These are phyloP conservation scores for Cerioporus squamosus DNA, from an alignment of 1,284 basidiomycete genomes.

Conservation along the genomic window DNA sequence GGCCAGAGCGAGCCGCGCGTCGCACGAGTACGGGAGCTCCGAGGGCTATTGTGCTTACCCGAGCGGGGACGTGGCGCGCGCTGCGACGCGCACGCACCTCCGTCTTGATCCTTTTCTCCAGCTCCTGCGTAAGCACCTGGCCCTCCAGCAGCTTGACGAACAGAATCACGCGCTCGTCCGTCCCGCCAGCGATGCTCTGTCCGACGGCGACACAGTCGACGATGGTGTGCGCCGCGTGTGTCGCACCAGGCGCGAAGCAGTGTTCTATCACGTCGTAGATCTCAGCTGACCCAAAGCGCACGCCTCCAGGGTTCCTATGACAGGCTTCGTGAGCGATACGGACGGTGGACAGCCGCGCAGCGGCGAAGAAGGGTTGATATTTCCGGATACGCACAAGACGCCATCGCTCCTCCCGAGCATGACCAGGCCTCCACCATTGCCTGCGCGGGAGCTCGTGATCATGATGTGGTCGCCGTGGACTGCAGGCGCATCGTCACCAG, in stretches of 20 bases:
- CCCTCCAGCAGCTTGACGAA: slow-evolving; percentile 76
- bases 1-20: background rate
- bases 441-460: slow-evolving; percentile 64
- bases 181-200: slow-evolving; percentile 69
- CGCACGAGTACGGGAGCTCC: slow-evolving; percentile 6
- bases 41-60: slow-evolving; percentile 46
- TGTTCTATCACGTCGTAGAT: slow-evolving; percentile 84
- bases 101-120: slow-evolving; percentile 63
- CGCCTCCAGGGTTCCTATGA: slow-evolving; percentile 79
- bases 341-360: slow-evolving; percentile 24
- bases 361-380: slow-evolving; percentile 11
- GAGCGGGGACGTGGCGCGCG: slow-evolving; percentile 75
- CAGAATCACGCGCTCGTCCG: slow-evolving; percentile 84
- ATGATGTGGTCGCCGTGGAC: slow-evolving; percentile 81
- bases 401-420: slow-evolving; percentile 88
- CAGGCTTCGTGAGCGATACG: slow-evolving; percentile 4
- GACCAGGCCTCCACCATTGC: slow-evolving; percentile 78
- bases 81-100: slow-evolving; percentile 71
- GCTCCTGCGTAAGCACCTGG: slow-evolving; percentile 50
- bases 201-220: slow-evolving; percentile 80
- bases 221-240: slow-evolving; percentile 50
- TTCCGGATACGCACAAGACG: slow-evolving; percentile 60
- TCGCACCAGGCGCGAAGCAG: slow-evolving; percentile 50
- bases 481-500: slow-evolving; percentile 30
- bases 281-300: slow-evolving; percentile 86